phyloP scores from a whole-genome alignment of 73 alveolate species.

The Paramecium primaurelia region DNA sequence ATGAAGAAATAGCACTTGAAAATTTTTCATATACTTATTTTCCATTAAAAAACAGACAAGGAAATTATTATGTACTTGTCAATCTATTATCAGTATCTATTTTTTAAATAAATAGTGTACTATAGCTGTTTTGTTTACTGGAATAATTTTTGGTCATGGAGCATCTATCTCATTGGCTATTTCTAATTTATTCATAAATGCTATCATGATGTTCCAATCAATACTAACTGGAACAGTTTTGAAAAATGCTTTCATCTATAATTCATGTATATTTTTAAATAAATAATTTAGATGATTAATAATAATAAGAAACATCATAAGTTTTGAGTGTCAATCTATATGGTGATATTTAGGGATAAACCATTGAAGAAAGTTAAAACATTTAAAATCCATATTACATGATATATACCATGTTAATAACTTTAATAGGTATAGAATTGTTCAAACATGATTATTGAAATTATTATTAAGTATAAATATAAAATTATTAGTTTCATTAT shows the following conservation, averaged over 20 bases:
- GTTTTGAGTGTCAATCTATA: background rate
- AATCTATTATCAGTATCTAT: background rate
- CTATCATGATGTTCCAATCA: background rate
- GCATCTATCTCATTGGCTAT: background rate
- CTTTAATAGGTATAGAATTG: background rate
- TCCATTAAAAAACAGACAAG: slow-evolving; percentile 5
- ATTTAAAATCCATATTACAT: background rate
- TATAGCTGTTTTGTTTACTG: slow-evolving; percentile 10
- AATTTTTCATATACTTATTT: background rate
- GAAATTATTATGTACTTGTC: background rate
- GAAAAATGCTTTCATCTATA: background rate
- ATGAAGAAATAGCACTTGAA: background rate
- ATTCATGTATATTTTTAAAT: background rate
- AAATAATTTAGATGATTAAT: background rate
- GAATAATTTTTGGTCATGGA: slow-evolving; percentile 35
- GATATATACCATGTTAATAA: background rate
- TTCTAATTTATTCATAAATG: background rate
- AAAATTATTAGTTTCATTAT: background rate
- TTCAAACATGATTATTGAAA: slow-evolving; percentile 23
- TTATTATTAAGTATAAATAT: background rate
- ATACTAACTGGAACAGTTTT: slow-evolving; percentile 2
- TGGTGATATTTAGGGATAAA: background rate
- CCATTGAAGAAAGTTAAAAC: slow-evolving; percentile 6
- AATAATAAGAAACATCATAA: background rate
- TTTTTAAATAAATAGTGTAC: background rate